A percentile compares a stretch with the other conserved stretches of the same genome.
Conservation (phyloP, 2,329 filamentous ascomycete species). For the Myotisia sp. region DNA sequence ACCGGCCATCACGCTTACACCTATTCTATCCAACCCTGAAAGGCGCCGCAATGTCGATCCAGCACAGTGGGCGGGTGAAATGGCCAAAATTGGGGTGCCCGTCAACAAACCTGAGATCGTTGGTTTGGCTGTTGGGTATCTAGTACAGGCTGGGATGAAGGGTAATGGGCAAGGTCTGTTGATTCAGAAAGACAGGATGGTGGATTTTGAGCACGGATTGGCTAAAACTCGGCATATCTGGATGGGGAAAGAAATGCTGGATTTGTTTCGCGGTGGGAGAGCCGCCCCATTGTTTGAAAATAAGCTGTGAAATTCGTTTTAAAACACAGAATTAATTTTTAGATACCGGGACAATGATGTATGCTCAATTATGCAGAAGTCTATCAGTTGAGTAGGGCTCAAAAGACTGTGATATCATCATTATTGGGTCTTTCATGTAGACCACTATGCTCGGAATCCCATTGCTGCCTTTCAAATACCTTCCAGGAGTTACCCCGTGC, state of each 20-base stretch:
- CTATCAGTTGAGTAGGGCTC: too few species aligned
- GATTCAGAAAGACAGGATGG: conserved; percentile 30
- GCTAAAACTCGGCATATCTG: conserved; percentile 32
- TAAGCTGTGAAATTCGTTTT: conserved; percentile 13
- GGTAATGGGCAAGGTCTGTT: conserved; percentile 35
- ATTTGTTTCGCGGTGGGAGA: conserved; percentile 34
- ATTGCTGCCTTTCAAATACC: conserved; percentile 18
- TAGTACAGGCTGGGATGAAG: conserved; percentile 30
- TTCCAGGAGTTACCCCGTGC: conserved; percentile 26
- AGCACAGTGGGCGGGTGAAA: conserved; percentile 29
- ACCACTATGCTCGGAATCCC: conserved; percentile 9
- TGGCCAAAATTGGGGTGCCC: conserved; percentile 32
- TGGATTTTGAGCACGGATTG: conserved; percentile 34
- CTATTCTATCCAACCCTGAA: conserved; percentile 25
- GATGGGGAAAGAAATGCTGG: conserved; percentile 40
- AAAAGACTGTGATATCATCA: background rate
- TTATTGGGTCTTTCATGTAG: background rate
- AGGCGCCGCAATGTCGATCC: conserved; percentile 21
- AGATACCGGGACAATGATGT: background rate
- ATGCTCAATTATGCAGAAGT: too few species aligned
- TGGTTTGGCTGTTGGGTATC: conserved; percentile 31
- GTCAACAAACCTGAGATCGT: conserved; percentile 35
- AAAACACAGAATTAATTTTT: background rate
- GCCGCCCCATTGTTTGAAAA: conserved; percentile 17
- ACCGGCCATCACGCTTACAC: conserved; percentile 36